Evolutionary conservation across 1,284 basidiomycete genomes (phyloP).

Genomic region (Leccinum fallax): DNA sequence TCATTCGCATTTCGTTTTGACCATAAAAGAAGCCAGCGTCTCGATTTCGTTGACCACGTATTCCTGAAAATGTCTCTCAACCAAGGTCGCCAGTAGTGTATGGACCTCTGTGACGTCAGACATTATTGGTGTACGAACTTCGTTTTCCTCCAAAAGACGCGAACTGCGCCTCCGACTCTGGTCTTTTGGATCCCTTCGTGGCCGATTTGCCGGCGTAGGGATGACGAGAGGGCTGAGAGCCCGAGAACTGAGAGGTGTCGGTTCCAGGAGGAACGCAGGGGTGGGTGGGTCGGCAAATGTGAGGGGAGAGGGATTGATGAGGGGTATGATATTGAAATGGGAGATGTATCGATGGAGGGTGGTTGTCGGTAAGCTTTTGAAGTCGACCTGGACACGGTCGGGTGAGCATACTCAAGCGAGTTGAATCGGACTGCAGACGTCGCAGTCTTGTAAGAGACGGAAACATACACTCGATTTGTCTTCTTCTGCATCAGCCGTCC

Average conservation of each 20-base stretch:
- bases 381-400: constrained; percentile 59
- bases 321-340: constrained; percentile 68
- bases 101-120: constrained; percentile 70
- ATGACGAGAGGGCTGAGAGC: constrained; percentile 49
- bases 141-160: constrained; percentile 64
- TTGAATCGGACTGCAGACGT: constrained; percentile 1
- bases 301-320: constrained; percentile 69
- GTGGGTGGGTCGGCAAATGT: constrained; percentile 65
- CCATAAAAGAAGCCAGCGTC: constrained; percentile 77
- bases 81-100: constrained; percentile 62
- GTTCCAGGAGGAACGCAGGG: constrained; percentile 58
- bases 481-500: constrained; percentile 35
- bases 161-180: constrained; percentile 63
- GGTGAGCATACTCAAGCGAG: constrained; percentile 14
- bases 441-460: constrained; percentile 1
- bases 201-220: constrained; percentile 62
- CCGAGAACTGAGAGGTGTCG: constrained; percentile 46
- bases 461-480: constrained; percentile 42
- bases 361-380: constrained; percentile 59
- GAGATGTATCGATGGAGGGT: constrained; percentile 69
- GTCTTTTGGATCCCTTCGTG: constrained; percentile 63
- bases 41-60: constrained; percentile 73
- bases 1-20: constrained; percentile 58
- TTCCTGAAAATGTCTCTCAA: constrained; percentile 69
- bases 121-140: constrained; percentile 59